Base-by-base conservation (phyloP, 78 protist species). In the Dictyostelium citrinum region DNA sequence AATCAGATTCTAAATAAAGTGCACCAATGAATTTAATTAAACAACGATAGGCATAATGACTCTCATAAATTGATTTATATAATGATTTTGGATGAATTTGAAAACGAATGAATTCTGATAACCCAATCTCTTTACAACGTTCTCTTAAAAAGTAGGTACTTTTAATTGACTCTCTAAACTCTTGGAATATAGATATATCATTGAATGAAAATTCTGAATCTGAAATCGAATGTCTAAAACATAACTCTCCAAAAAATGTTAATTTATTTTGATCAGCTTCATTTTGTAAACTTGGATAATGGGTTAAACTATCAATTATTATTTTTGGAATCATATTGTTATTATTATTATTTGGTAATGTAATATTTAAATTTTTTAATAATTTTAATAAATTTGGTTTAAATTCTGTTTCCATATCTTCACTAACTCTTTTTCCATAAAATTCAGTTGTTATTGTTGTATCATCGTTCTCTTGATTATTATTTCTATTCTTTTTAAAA, bases 11-110 rank as follows among this genome's bases (percentile, higher is more conserved):
- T 16, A 74, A 55, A 74, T 84, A 84, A 55, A 84, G 46, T 55
- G 91, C 91, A 55, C 91, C 91, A 39, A 84, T 2, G 31, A 84
- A 84, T 39, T 84, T 27, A 20, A 71, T 24, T 29, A 84, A 58
- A 74, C 77, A 74, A 16, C 24, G 27, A 27, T 84, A 84, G 1
- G 61, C 3, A 49, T 74, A 55, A 41, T 84, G 82, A 5, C 7
- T 46, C 2, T 14, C 37, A 68, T 82, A 82, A 49, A 68, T 27
- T 16, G 51, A 12, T 41, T 33, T 22, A 58, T 71, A 55, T 0
- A 29, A 20, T 27, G 4, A 2, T 7, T 71, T 16, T 35, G 24
- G 1, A 17, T 58, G 5, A 7, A 39, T 20, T 17, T 11, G 9
- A 22, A 31, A 80, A 55, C 84, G 17, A 55, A 80, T 58, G 9